Evolutionary conservation across 768 basidiomycete genomes (phyloP).

Genomic region (Strobilomyces echinocephalus): DNA sequence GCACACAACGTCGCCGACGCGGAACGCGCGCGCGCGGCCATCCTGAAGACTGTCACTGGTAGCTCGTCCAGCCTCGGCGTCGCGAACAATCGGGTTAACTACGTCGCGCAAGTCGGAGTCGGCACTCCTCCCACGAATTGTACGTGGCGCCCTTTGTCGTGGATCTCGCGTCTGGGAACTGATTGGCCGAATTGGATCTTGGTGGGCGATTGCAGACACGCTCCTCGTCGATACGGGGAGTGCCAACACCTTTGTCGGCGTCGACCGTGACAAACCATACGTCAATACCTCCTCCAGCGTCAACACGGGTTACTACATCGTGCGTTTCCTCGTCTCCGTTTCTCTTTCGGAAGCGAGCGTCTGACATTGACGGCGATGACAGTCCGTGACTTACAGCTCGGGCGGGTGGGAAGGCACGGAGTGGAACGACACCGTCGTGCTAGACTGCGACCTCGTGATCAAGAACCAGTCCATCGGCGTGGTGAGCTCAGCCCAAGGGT

Average conservation of each 20-base stretch:
- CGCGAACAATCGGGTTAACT: conserved; percentile 21
- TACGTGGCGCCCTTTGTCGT: conserved; percentile 6
- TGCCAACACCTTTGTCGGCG: conserved; percentile 25
- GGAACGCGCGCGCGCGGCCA: conserved; percentile 13
- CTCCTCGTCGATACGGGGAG: conserved; percentile 17
- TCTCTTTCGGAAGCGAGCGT: background rate
- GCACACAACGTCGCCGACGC: conserved; percentile 5
- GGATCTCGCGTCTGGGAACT: too few relatives aligned
- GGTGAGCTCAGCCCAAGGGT: conserved; percentile 22
- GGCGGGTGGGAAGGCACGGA: conserved; percentile 10
- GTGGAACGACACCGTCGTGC: conserved; percentile 15
- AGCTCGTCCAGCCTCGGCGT: background rate
- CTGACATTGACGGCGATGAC: background rate
- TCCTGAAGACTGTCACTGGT: background rate
- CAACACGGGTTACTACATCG: conserved; percentile 16
- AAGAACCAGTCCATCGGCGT: conserved; percentile 34
- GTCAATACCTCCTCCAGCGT: conserved; percentile 6
- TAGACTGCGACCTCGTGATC: conserved; percentile 4
- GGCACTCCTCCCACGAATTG: conserved; percentile 25
- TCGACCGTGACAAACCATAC: conserved; percentile 8
- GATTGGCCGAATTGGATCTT: too few relatives aligned
- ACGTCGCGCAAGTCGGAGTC: conserved; percentile 24
- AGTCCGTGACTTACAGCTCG: background rate
- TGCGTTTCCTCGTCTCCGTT: conserved; percentile 1
- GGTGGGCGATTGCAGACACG: conserved; percentile 10